Percentiles rank a stretch among this genome's conserved stretches.
Conservation (phyloP, 129 eudicot species). For the Gnaphalium uliginosum region DNA sequence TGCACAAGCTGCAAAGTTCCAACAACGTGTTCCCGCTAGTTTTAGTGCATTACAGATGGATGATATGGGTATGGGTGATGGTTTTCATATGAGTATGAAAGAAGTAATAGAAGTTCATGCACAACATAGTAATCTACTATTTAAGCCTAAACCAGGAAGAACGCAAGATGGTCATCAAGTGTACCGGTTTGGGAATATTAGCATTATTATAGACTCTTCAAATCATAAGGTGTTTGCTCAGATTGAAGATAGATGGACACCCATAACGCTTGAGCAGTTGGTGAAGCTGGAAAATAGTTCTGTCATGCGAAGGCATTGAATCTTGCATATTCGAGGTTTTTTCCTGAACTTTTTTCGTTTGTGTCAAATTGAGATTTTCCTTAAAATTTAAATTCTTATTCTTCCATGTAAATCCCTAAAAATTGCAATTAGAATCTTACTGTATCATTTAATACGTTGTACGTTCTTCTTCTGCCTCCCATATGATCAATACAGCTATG, state of each 20-base stretch:
- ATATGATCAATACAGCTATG: too few relatives aligned
- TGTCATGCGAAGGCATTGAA: slow-evolving; percentile 42
- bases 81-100: slow-evolving; percentile 67
- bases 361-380: too few relatives aligned
- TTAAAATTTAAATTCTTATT: too few relatives aligned
- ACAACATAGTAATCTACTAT: slow-evolving; percentile 57
- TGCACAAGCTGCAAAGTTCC: slow-evolving; percentile 17
- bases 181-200: slow-evolving; percentile 76
- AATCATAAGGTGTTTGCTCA: slow-evolving; percentile 74
- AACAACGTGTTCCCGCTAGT: not conserved
- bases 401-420: too few relatives aligned
- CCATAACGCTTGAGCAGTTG: slow-evolving; percentile 72
- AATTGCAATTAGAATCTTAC: too few relatives aligned
- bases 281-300: slow-evolving; percentile 59
- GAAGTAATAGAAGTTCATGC: slow-evolving; percentile 72
- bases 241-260: slow-evolving; percentile 60
- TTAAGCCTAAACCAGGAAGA: slow-evolving; percentile 76
- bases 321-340: slow-evolving; percentile 6
- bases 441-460: too few relatives aligned
- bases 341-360: too few relatives aligned
- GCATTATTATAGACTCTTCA: slow-evolving; percentile 64
- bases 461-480: too few relatives aligned
- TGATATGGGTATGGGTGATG: slow-evolving; percentile 39
- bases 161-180: slow-evolving; percentile 59
- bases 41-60: slow-evolving; percentile 13